Evolutionary conservation across 2,329 filamentous ascomycete genomes (phyloP), one percentile per base, ranked within the genome.

Genomic region (Dactylonectria estremocensis): DNA sequence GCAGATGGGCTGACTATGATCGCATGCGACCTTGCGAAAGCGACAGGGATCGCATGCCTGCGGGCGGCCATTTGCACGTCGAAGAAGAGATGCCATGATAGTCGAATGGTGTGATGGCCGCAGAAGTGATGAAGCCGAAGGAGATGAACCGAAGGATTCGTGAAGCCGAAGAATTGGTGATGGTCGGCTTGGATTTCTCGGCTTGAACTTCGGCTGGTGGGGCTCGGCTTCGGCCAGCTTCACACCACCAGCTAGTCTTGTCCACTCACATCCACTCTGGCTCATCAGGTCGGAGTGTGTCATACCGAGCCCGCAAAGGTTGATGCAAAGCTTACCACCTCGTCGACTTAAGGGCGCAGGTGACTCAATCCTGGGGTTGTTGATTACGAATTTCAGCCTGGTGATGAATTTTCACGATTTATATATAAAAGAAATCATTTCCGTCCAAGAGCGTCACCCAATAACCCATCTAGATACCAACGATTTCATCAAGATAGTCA

Each of bases 21-120:
- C 82, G 72, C 83, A 85, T 6, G 83, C 82, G 7, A 84, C 79
- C 65, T 84, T 84, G 16, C 82, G 80, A 60, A 77, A 79, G 11
- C 81, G 79, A 60, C 82, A 84, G 24, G 81, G 80, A 73, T 83
- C 77, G 49, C 76, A 77, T 6, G 74, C 73, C 45, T 77, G 77
- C 5, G 73, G 74, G 2, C 77, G 73, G 43, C 77, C 77, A 24
- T 78, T 78, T 31, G 74, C 69, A 11, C 77, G 74, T 35, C 76
- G 73, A 1, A 76, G 68, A 28, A 75, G 64, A 48, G 67, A 68
- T 54, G 37, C n/a, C 16, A 64, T 63, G 71, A 76, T 76, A 61
- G 22, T 61, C 48, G 28, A 61, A 37, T 54, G 14, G 53, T 10
- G 20, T 28, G 31, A 40, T 61, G 60, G 49, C 53, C 7, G 24